phyloP scores from a whole-genome alignment of 2,329 filamentous ascomycete species.

The Aspergillus sp. region DNA sequence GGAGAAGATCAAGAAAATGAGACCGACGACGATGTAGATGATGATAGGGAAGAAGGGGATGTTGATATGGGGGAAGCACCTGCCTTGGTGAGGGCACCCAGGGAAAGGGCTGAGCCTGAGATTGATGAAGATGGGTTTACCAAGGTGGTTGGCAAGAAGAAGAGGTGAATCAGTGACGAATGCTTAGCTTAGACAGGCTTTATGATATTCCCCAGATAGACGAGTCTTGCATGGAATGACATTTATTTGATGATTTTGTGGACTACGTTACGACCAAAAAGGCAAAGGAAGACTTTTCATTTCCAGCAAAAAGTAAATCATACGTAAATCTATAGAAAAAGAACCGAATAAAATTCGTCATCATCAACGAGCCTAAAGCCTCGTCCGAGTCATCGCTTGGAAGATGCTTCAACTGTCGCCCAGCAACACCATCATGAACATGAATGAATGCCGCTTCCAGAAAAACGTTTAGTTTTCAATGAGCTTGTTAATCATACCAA shows the following conservation, averaged over 20 bases:
- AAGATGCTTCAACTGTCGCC: not conserved
- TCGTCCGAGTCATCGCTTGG: slow-evolving; percentile 9
- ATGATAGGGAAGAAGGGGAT: slow-evolving; percentile 56
- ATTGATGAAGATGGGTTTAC: slow-evolving; percentile 82
- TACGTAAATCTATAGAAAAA: slow-evolving; percentile 25
- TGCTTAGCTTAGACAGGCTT: not conserved
- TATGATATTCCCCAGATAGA: slow-evolving; percentile 15
- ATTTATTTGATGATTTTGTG: slow-evolving; percentile 5
- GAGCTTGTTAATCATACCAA: slow-evolving; percentile 97
- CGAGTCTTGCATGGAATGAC: slow-evolving; percentile 8
- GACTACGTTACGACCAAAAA: slow-evolving; percentile 6
- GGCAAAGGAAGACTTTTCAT: slow-evolving; percentile 21
- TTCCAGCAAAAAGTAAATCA: slow-evolving; percentile 18
- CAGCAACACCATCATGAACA: not conserved
- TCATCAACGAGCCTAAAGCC: slow-evolving; percentile 30
- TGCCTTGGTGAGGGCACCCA: slow-evolving; percentile 55
- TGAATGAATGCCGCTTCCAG: not conserved
- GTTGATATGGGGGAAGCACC: slow-evolving; percentile 71
- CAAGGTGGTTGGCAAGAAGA: slow-evolving; percentile 70
- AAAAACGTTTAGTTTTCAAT: slow-evolving; percentile 41
- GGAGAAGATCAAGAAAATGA: slow-evolving; percentile 55
- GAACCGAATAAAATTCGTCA: slow-evolving; percentile 30
- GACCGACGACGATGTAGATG: slow-evolving; percentile 59
- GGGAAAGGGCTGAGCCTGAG: slow-evolving; percentile 67
- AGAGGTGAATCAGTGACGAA: slow-evolving; percentile 38